Evolutionary conservation across 257 asterid species (phyloP).

Genomic region (Cordia subcordata): DNA sequence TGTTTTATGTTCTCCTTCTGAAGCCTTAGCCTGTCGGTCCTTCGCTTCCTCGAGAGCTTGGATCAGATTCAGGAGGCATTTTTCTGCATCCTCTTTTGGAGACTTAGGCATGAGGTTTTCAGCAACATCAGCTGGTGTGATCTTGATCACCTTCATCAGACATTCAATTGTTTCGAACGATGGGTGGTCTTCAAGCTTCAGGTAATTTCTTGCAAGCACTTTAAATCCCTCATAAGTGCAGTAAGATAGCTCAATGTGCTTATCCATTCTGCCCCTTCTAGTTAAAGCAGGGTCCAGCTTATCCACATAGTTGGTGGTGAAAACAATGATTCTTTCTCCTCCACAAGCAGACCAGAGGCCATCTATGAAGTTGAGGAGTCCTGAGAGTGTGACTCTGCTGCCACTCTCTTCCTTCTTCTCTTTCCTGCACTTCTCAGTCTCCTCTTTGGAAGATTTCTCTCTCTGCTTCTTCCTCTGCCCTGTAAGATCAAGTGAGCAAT

Average conservation of each 20-base stretch:
- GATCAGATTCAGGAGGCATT: slow-evolving; percentile 15
- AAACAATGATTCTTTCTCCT: slow-evolving; percentile 19
- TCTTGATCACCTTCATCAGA: slow-evolving; percentile 16
- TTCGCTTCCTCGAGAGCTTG: slow-evolving; percentile 12
- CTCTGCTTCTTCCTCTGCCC: slow-evolving; percentile 13
- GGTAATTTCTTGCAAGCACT: slow-evolving; percentile 23
- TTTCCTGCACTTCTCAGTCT: too few relatives aligned
- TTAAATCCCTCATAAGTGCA: slow-evolving; percentile 23
- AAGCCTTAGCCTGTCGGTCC: not conserved
- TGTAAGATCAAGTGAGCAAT: slow-evolving; percentile 18
- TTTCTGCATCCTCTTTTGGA: slow-evolving; percentile 14
- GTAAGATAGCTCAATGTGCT: slow-evolving; percentile 23
- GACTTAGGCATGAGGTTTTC: slow-evolving; percentile 23
- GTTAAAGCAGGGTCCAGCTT: slow-evolving; percentile 22
- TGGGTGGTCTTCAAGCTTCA: slow-evolving; percentile 13
- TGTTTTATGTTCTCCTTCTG: not conserved
- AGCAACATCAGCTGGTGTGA: slow-evolving; percentile 22
- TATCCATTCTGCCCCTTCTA: slow-evolving; percentile 26
- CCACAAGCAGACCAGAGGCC: slow-evolving; percentile 21
- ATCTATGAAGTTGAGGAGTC: slow-evolving; percentile 18
- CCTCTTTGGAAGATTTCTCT: not conserved
- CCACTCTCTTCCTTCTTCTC: slow-evolving; percentile 1
- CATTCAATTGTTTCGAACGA: slow-evolving; percentile 5
- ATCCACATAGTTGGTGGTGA: slow-evolving; percentile 20
- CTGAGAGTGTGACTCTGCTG: slow-evolving; percentile 19